Conservation (phyloP, 345 rosid species). For the Populus euphratica region DNA sequence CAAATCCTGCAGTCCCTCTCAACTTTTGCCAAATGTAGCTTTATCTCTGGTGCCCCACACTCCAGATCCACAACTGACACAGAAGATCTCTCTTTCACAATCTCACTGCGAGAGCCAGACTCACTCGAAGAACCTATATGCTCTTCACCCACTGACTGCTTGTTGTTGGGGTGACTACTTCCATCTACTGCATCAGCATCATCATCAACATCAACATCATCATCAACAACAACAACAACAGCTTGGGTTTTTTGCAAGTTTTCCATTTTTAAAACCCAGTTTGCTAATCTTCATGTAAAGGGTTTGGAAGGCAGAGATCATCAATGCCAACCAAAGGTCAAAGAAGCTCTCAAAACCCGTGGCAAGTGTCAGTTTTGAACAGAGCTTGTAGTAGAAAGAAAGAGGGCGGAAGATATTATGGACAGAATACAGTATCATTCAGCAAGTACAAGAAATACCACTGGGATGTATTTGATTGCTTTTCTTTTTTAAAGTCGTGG, state of each 20-base stretch:
- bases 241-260: slow-evolving; percentile 31
- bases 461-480: background rate
- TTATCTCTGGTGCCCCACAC: slow-evolving; percentile 25
- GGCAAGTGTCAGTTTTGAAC: slow-evolving; percentile 22
- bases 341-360: background rate
- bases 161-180: background rate
- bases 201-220: slow-evolving; percentile 1
- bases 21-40: slow-evolving; percentile 20
- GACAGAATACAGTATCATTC: slow-evolving; percentile 3
- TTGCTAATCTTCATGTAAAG: slow-evolving; percentile 51
- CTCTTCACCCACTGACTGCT: slow-evolving; percentile 26
- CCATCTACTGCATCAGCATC: slow-evolving; percentile 10
- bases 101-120: slow-evolving; percentile 19
- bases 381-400: background rate
- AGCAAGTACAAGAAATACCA: background rate
- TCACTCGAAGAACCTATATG: slow-evolving; percentile 25
- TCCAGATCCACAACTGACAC: slow-evolving; percentile 30
- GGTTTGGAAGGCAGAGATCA: slow-evolving; percentile 24
- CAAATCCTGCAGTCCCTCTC: slow-evolving; percentile 35
- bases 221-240: slow-evolving; percentile 19
- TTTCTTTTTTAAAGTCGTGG: background rate
- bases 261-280: slow-evolving; percentile 47
- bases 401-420: slow-evolving; percentile 8
- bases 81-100: slow-evolving; percentile 24
- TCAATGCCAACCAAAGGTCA: slow-evolving; percentile 29